Base-by-base conservation (phyloP, 2,329 filamentous ascomycete genomes). In the Trichoderma atrobrunneum region DNA sequence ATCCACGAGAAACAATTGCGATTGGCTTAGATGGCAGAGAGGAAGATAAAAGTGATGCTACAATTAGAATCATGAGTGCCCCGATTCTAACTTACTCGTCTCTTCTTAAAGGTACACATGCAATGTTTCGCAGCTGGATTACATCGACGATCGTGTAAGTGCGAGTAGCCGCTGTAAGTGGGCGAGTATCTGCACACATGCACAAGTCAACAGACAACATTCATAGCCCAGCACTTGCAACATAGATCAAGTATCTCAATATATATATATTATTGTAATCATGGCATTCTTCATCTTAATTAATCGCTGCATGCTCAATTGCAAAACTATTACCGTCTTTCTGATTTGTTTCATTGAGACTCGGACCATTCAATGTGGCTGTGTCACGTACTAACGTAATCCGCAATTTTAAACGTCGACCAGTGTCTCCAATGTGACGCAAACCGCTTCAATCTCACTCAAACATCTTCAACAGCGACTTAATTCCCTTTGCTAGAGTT, bases 361-460 rank as follows among this genome's bases (percentile, higher is more conserved):
- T 18, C 7, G 26, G 14, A n/a, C 7, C 26, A 30, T 30, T 57
- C 24, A 3, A 57, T 67, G 64, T 67, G 64, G 64, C 64, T 57
- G 64, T 36, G 64, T n/a, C 32, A 21, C n/a, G n/a, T 51, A 67
- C 48, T 67, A 57, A 67, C 64, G 64, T 67, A 67, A 67, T 54
- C 64, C 5, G 48, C 18, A 67, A 57, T 57, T 67, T 39, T 1
- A 24, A 68, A 61, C 2, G 16, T 26, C 26, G 51, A 24, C 66
- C 34, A 18, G 16, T 5, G 48, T 60, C 36, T 26, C 54, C 5
- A 3, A 51, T 51, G 43, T 51, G 18, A 51, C 43, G n/a, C 43
- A 4, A 51, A 51, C 2, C 48, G 10, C 48, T 54, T 54, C 48
- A 54, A 21, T 51, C 14, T 69, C 66, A 61, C 56, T 51, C 36